Evolutionary conservation across 2,329 filamentous ascomycete species (phyloP), one percentile per base, ranked within the genome.

Genomic region (Trichoderma koningii): DNA sequence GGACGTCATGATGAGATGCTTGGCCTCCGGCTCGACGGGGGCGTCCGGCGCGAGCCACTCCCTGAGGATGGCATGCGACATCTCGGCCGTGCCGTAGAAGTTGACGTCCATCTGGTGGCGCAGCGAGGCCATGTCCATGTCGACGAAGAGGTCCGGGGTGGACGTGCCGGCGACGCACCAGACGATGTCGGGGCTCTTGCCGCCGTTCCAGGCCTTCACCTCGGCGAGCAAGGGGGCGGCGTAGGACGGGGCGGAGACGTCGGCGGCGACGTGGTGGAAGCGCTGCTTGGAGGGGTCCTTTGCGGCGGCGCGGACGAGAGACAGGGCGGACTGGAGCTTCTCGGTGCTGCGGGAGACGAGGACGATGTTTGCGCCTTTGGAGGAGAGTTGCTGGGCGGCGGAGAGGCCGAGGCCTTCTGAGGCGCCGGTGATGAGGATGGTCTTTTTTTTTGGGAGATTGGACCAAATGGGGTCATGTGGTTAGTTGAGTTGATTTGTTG

Each of bases 381-480:
- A 81, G 3, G 94, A 85, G 51, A 99, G 86, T 69, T 93, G 83
- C 59, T 86, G 83, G 5, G 89, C 93, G 21, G 89, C 86, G 59
- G 87, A 87, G 70, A 88, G 87, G 66, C 95, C 95, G 89, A 97
- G 92, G 65, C 95, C 95, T 74, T 97, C 91, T 0, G 95, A 97
- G 38, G 89, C 93, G 53, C 95, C 95, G 0, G 95, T 99, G 60
- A 99, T 82, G 63, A 98, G 82, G 60, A 96, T 83, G 2, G 93
- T 97, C 93, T 97, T 56, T 12, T 26, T 97, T 56, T 12, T 26
- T 61, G 10, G 14, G 38, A 21, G 15, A 6, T 44, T 48, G 23
- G 10, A 14, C 23, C 34, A 38, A 38, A 51, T 41, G 47, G 17
- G 14, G 6, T 42, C 15, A 28, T 10, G 30, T 10, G 9, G 9